A percentile compares a stretch with the other conserved stretches of the same genome.
Evolutionary conservation across 169 alveolate species (phyloP).

Genomic region (Perkinsus olseni): DNA sequence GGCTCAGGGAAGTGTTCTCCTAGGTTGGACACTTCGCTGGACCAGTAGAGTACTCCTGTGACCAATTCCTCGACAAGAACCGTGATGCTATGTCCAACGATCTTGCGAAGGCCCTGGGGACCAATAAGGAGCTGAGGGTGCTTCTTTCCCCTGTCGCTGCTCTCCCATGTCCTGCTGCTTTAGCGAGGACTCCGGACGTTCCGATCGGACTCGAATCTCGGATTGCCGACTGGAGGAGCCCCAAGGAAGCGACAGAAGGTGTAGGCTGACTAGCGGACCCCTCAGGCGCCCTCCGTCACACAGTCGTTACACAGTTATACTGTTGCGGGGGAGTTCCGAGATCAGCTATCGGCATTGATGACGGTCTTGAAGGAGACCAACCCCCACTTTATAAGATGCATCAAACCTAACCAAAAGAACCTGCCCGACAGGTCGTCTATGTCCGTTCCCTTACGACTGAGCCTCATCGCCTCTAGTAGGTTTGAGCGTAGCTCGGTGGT

Average conservation of each 20-base stretch:
- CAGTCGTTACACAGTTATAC: no score
- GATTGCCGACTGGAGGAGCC: neutral
- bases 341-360: constrained; percentile 75
- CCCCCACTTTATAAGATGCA: constrained; percentile 89
- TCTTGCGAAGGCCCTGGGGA: constrained; percentile 24
- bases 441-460: no score
- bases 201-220: neutral
- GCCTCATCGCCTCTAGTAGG: no score
- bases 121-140: neutral
- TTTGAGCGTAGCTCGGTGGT: constrained; percentile 79
- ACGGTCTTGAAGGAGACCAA: constrained; percentile 64
- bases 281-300: no score
- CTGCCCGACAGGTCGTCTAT: constrained; percentile 51
- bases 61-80: constrained; percentile 87
- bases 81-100: constrained; percentile 53
- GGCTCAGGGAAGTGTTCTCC: neutral
- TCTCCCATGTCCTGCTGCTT: neutral
- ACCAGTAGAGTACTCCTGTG: constrained; percentile 75
- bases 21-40: constrained; percentile 90
- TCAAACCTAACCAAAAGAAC: constrained; percentile 80
- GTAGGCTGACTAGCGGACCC: neutral
- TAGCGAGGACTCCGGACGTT: neutral
- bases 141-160: no score
- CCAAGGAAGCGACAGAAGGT: neutral
- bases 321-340: constrained; percentile 70